Base-by-base conservation (phyloP, 176 grass and related monocot genomes). In the Raddia guianensis region DNA sequence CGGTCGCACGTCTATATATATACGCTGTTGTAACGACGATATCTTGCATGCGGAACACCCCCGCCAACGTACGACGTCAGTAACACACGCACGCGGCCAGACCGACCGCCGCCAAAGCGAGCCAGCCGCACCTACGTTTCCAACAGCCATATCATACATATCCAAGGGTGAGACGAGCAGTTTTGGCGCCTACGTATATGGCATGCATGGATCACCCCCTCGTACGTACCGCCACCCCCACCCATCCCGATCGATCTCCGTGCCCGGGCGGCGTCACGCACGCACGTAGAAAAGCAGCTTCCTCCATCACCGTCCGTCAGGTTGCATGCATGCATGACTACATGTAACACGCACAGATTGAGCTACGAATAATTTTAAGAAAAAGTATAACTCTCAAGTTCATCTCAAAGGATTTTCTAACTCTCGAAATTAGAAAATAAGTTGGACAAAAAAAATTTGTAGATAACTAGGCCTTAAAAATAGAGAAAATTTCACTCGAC, bases 61-160 rank as follows among this genome's bases (percentile, higher is more conserved):
- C 74, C 27, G 59, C 73, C 74, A 83, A 52, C n/a, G n/a, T n/a
- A n/a, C 16, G 49, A 72, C 79, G 85, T 82, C 85, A 76, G 85
- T 82, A 78, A 76, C 1, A 4, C 69, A 4, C 57, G 45, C 9
- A 7, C 0, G 37, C 18, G 21, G 16, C 37, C 1, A 40, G 37
- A 40, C 27, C 27, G 27, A 27, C 27, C 27, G 27, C 27, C 27
- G 27, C 27, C 27, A 27, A 27, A 0, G 37, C 37, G 37, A 2
- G 13, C 6, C 55, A 32, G 18, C 46, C 5, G 27, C 43, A 16
- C 11, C 12, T 14, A 14, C 43, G 10, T 34, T 19, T 19, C 7
- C 40, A 52, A 27, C 75, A 5, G 50, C 34, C 42, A 72, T 5
- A 40, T 45, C 42, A 72, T 40, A 74, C 42, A 72, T 40, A 80